Evolutionary conservation across 2,329 filamentous ascomycete genomes (phyloP).

Genomic region (Emydomyces testavorans): DNA sequence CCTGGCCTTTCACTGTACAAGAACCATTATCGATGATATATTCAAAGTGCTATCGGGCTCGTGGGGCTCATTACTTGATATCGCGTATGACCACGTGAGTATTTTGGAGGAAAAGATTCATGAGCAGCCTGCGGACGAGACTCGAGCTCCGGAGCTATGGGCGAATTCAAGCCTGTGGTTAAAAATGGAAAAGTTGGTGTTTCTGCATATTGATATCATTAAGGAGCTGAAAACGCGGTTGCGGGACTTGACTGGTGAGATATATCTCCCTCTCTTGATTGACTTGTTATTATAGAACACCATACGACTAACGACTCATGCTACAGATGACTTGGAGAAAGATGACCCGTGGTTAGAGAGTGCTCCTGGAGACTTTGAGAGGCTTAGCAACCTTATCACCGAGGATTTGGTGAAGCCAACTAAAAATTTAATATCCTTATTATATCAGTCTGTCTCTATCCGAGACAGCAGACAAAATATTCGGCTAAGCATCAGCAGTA

Average conservation of each 20-base stretch:
- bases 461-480: slow-evolving; percentile 41
- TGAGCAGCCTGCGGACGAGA: slow-evolving; percentile 44
- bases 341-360: slow-evolving; percentile 33
- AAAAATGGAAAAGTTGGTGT: slow-evolving; percentile 43
- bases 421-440: slow-evolving; percentile 39
- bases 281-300: too few species aligned
- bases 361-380: slow-evolving; percentile 35
- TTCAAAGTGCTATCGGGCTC: slow-evolving; percentile 38
- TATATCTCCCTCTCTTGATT: neutral
- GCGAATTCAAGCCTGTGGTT: slow-evolving; percentile 41
- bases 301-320: slow-evolving; percentile 13
- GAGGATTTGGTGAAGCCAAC: slow-evolving; percentile 43
- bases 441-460: slow-evolving; percentile 45
- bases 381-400: slow-evolving; percentile 38
- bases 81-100: slow-evolving; percentile 39
- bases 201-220: slow-evolving; percentile 39
- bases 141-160: slow-evolving; percentile 43
- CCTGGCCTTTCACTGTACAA: slow-evolving; percentile 40
- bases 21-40: slow-evolving; percentile 40
- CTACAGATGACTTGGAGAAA: slow-evolving; percentile 20
- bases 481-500: slow-evolving; percentile 41
- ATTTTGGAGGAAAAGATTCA: slow-evolving; percentile 44
- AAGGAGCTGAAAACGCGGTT: slow-evolving; percentile 37
- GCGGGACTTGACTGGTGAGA: slow-evolving; percentile 30
- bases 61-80: slow-evolving; percentile 38